Evolutionary conservation across 345 rosid species (phyloP).

Genomic region (Brassica nigra): DNA sequence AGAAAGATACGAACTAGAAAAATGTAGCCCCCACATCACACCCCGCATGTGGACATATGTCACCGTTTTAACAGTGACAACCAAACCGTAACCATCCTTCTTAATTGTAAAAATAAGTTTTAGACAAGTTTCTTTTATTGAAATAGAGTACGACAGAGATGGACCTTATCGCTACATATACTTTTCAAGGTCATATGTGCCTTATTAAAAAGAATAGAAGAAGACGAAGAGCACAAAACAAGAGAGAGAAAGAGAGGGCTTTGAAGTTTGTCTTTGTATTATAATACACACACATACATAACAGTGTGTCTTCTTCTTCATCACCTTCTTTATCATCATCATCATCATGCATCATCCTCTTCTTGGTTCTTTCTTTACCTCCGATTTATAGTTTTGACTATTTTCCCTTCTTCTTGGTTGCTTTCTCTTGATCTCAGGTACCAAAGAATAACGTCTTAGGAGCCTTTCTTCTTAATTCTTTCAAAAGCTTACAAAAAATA

Average conservation of each 20-base stretch:
- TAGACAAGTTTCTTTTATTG: neutral
- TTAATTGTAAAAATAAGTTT: conserved; percentile 20
- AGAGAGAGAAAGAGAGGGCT: conserved; percentile 41
- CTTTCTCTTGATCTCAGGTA: conserved; percentile 54
- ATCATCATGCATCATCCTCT: conserved; percentile 55
- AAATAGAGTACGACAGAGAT: conserved; percentile 11
- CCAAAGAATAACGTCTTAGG: neutral
- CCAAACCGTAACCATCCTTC: conserved; percentile 38
- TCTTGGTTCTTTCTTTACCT: conserved; percentile 42
- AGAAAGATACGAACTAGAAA: conserved; percentile 42
- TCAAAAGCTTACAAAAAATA: conserved; percentile 33
- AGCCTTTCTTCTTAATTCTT: conserved; percentile 23
- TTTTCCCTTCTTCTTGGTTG: conserved; percentile 36
- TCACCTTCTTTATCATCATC: conserved; percentile 29
- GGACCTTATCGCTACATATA: conserved; percentile 33
- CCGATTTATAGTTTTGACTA: conserved; percentile 32
- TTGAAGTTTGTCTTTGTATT: conserved; percentile 41
- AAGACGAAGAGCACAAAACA: conserved; percentile 26
- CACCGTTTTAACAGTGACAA: conserved; percentile 48
- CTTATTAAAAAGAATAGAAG: conserved; percentile 15
- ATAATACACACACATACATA: neutral
- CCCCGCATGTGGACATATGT: conserved; percentile 57
- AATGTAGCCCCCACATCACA: conserved; percentile 42
- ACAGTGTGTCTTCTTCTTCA: conserved; percentile 35
- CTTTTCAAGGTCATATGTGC: conserved; percentile 37